phyloP scores from a whole-genome alignment of 306 rosid species.

The Prunus dulcis region DNA sequence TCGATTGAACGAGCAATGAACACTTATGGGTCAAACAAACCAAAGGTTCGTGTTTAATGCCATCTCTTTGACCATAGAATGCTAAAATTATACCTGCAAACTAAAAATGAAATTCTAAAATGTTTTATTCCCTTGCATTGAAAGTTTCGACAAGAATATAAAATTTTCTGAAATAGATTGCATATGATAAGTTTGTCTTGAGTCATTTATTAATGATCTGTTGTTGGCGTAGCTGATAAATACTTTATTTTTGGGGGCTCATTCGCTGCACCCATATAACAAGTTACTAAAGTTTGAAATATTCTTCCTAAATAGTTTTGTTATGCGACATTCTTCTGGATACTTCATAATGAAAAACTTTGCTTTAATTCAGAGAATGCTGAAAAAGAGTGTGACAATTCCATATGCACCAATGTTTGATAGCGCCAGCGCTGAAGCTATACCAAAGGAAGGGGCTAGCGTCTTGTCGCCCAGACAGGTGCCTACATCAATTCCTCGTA shows the following conservation, averaged over 20 bases:
- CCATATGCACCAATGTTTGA: slow-evolving; percentile 84
- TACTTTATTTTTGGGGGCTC: background rate
- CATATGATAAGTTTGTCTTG: too few species aligned
- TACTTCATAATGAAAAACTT: background rate
- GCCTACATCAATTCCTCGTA: slow-evolving; percentile 50
- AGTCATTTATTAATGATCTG: background rate
- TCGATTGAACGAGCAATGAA: slow-evolving; percentile 73
- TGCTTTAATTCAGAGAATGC: slow-evolving; percentile 46
- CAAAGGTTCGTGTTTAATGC: slow-evolving; percentile 55
- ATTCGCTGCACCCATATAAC: background rate
- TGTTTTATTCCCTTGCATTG: background rate
- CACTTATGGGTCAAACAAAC: slow-evolving; percentile 60
- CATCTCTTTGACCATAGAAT: background rate
- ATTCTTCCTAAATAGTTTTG: background rate
- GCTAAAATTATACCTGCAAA: background rate
- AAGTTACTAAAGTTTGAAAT: background rate
- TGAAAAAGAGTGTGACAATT: slow-evolving; percentile 49
- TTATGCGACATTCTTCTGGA: background rate
- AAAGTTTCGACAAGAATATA: too few species aligned
- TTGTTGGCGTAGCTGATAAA: background rate
- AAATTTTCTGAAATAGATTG: too few species aligned
- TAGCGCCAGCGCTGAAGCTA: slow-evolving; percentile 36
- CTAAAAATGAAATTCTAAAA: too few species aligned
- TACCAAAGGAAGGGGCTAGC: slow-evolving; percentile 52
- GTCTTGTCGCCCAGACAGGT: slow-evolving; percentile 49